Percentiles rank a stretch among this genome's conserved stretches.
Evolutionary conservation across 768 basidiomycete species (phyloP).

Genomic region (Calocera cornea): DNA sequence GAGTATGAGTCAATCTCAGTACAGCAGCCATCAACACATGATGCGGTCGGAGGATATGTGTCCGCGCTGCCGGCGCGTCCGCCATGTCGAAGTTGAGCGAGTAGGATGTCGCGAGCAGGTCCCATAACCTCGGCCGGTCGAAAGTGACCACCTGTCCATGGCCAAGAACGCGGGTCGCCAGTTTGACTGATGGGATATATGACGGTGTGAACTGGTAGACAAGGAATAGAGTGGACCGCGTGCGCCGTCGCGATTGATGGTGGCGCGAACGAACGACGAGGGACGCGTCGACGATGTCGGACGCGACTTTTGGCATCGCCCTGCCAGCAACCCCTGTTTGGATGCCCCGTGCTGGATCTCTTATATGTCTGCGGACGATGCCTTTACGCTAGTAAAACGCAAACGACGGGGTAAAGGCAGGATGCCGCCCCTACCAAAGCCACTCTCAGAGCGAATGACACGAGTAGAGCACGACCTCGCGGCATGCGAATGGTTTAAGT

Average conservation of each 20-base stretch:
- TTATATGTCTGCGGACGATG: background rate
- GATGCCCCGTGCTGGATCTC: background rate
- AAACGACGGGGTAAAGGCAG: background rate
- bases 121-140: constrained; percentile 1
- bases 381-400: background rate
- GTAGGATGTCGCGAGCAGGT: background rate
- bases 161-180: background rate
- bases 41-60: background rate
- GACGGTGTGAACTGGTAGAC: background rate
- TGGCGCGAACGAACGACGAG: background rate
- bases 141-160: constrained; percentile 4
- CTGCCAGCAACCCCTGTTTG: background rate
- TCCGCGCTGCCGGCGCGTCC: background rate
- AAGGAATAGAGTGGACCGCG: background rate
- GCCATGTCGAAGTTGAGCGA: constrained; percentile 2
- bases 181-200: background rate
- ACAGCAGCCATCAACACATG: constrained; percentile 4
- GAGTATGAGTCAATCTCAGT: constrained; percentile 1
- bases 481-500: background rate
- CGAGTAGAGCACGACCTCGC: background rate
- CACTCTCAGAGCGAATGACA: background rate
- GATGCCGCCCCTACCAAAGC: background rate
- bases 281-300: background rate
- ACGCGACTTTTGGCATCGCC: background rate
- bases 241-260: background rate